Base-by-base conservation (phyloP, 2,329 filamentous ascomycete species). In the Bertia moriformis region DNA sequence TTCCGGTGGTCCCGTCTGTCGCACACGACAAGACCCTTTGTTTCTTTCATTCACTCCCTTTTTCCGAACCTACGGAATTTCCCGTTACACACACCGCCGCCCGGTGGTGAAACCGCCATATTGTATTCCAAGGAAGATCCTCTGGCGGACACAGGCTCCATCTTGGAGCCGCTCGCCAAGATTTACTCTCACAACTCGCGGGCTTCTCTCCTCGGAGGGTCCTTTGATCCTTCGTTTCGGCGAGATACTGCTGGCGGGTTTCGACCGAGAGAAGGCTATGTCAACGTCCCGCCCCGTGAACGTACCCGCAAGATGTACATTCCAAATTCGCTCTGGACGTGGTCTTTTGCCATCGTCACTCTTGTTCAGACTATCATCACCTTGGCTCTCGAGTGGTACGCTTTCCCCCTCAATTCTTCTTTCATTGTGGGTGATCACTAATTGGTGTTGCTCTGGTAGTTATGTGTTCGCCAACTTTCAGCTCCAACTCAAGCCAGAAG, bases 401-500 rank as follows among this genome's bases (percentile, higher is more conserved):
- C 15, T n/a, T n/a, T n/a, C n/a, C n/a, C n/a, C n/a, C n/a, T n/a
- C n/a, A n/a, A n/a, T n/a, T n/a, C n/a, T n/a, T n/a, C n/a, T n/a
- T n/a, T n/a, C n/a, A n/a, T n/a, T n/a, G n/a, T n/a, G n/a, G n/a
- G n/a, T n/a, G n/a, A n/a, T n/a, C n/a, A n/a, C n/a, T n/a, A n/a
- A n/a, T n/a, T n/a, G n/a, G n/a, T n/a, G n/a, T n/a, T n/a, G n/a
- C n/a, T n/a, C n/a, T n/a, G n/a, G n/a, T 18, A 93, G 85, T 51
- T 98, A 91, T 59, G 76, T 94, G 37, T 98, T 96, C 54, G 87
- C 72, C 46, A 76, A 77, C 49, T 96, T 95, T 60, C 85, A 95
- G 57, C 61, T 61, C 33, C 76, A 67, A 45, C 58, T 81, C 44
- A 18, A 12, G 7, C 32, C 12, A 18, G n/a, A 29, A 29, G 24